A percentile compares a stretch with the other conserved stretches of the same genome.
phyloP scores from a whole-genome alignment of 805 yeast genomes.

The Monosporozyma servazzii region DNA sequence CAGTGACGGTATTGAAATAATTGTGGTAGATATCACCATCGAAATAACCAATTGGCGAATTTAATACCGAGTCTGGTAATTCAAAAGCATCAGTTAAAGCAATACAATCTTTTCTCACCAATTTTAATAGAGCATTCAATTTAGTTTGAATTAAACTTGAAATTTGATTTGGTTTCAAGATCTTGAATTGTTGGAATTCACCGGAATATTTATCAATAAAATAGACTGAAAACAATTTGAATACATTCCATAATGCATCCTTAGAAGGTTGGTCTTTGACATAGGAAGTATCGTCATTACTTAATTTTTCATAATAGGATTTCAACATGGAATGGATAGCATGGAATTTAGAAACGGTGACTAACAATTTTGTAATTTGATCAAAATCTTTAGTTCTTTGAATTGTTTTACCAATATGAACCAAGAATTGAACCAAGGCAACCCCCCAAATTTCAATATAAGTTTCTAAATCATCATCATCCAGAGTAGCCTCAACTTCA shows the following conservation, averaged over 20 bases:
- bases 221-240: constrained; percentile 54
- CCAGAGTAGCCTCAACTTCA: constrained; percentile 19
- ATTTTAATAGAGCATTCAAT: constrained; percentile 39
- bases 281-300: constrained; percentile 12
- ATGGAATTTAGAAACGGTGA: constrained; percentile 34
- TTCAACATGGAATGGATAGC: constrained; percentile 32
- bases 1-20: constrained; percentile 54
- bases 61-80: constrained; percentile 69
- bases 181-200: constrained; percentile 55
- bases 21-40: constrained; percentile 79
- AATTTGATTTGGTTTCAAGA: constrained; percentile 42
- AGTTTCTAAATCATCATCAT: constrained; percentile 25
- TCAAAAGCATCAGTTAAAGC: constrained; percentile 79
- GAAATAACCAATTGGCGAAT: constrained; percentile 72
- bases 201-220: constrained; percentile 65
- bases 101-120: constrained; percentile 58
- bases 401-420: constrained; percentile 21
- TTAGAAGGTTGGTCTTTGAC: constrained; percentile 32
- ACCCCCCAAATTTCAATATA: constrained; percentile 29
- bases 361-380: constrained; percentile 32
- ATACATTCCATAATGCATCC: constrained; percentile 43
- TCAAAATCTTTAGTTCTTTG: constrained; percentile 26
- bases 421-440: constrained; percentile 21
- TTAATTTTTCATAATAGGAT: constrained; percentile 23
- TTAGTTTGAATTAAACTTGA: constrained; percentile 34